phyloP scores from a whole-genome alignment of 1,284 basidiomycete species.

The Phaffia rhodozyma region DNA sequence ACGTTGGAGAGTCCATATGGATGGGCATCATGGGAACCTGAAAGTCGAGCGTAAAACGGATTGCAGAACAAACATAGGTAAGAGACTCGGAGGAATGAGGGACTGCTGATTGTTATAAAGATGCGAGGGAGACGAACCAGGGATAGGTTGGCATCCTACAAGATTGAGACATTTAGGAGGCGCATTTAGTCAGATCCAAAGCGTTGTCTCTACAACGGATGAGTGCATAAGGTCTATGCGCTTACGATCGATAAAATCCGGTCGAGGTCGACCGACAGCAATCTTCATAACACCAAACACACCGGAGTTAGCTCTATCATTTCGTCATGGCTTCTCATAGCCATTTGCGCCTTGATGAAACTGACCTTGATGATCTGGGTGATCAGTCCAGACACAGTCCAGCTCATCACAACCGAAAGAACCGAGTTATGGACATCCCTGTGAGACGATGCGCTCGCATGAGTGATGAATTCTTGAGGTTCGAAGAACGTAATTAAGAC shows the following conservation, averaged over 20 bases:
- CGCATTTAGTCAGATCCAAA: not conserved
- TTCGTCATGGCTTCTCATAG: not conserved
- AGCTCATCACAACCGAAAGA: conserved; percentile 12
- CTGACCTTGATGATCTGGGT: conserved; percentile 53
- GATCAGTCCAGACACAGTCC: conserved; percentile 39
- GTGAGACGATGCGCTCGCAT: not conserved
- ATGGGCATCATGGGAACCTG: conserved; percentile 31
- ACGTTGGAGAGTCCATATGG: conserved; percentile 60
- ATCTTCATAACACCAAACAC: conserved; percentile 39
- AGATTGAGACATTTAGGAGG: not conserved
- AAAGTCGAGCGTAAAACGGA: too few species aligned
- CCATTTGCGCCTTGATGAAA: not conserved
- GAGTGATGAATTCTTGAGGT: not conserved
- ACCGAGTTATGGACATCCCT: conserved; percentile 14
- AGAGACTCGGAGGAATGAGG: too few species aligned
- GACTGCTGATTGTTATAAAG: not conserved
- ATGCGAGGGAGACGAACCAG: conserved; percentile 45
- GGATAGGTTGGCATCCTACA: conserved; percentile 65
- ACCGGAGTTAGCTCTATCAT: not conserved
- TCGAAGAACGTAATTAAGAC: not conserved
- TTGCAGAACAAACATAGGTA: too few species aligned
- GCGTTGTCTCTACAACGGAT: not conserved
- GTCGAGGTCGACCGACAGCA: conserved; percentile 50
- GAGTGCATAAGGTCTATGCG: not conserved
- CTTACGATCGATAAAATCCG: conserved; percentile 49